Evolutionary conservation across 2,329 filamentous ascomycete genomes (phyloP).

Genomic region (Penicillium sp.): DNA sequence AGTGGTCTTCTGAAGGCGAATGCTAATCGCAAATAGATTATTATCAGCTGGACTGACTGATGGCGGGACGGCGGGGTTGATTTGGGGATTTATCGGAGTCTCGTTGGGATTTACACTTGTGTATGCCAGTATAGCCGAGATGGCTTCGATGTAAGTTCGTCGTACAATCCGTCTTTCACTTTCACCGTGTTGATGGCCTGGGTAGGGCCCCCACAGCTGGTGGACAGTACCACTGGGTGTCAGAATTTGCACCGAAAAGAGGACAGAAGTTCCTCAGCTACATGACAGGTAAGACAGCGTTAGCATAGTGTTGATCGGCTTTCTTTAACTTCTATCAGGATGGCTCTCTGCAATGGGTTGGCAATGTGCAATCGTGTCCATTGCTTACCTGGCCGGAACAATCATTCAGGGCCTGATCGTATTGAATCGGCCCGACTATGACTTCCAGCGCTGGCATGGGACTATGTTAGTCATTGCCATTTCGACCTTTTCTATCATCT

Average conservation of each 20-base stretch:
- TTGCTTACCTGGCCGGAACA: conserved; percentile 45
- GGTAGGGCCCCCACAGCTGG: conserved; percentile 41
- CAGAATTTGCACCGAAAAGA: conserved; percentile 42
- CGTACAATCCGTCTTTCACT: not conserved
- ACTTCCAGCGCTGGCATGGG: conserved; percentile 44
- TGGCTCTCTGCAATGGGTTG: conserved; percentile 47
- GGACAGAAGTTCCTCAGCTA: conserved; percentile 48
- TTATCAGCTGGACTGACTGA: conserved; percentile 33
- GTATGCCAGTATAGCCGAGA: conserved; percentile 41
- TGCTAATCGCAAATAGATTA: conserved; percentile 20
- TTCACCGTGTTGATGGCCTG: conserved; percentile 1
- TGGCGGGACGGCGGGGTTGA: conserved; percentile 39
- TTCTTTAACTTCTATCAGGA: conserved; percentile 21
- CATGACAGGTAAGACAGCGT: conserved; percentile 35
- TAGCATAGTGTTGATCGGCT: not conserved
- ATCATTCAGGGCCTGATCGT: conserved; percentile 48
- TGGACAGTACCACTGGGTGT: conserved; percentile 35
- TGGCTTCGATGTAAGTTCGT: conserved; percentile 42
- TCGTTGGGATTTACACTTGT: conserved; percentile 33
- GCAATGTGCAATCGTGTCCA: conserved; percentile 46
- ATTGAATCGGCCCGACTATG: conserved; percentile 44
- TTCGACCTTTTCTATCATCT: conserved; percentile 38
- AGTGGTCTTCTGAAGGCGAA: conserved; percentile 6
- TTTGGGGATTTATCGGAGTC: conserved; percentile 38
- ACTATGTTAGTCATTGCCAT: conserved; percentile 46